phyloP scores from a whole-genome alignment of 2,329 filamentous ascomycete genomes.

The Macrophomina pseudophaseolina region DNA sequence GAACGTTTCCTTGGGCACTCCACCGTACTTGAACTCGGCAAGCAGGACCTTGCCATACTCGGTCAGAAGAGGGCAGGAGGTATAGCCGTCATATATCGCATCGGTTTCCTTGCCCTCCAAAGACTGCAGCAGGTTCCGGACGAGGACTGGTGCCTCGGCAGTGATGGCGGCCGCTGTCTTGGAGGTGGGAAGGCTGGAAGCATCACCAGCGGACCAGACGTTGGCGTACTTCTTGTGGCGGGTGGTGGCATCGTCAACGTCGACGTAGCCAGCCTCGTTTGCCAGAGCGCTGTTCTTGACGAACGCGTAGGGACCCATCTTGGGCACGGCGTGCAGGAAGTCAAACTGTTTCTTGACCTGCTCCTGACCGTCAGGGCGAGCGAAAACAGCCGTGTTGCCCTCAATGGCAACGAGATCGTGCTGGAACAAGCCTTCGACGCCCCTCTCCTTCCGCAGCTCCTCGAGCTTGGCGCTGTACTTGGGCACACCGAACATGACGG shows the following conservation, averaged over 20 bases:
- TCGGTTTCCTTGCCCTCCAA: conserved; percentile 36
- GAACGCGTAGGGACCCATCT: conserved; percentile 45
- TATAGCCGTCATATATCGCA: conserved; percentile 46
- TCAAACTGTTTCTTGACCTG: conserved; percentile 43
- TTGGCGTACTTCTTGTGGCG: conserved; percentile 46
- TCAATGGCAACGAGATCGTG: conserved; percentile 46
- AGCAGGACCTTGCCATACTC: conserved; percentile 67
- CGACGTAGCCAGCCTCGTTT: conserved; percentile 45
- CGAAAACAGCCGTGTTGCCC: conserved; percentile 45
- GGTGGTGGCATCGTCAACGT: conserved; percentile 42
- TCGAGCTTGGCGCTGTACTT: conserved; percentile 46
- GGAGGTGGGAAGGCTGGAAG: conserved; percentile 44
- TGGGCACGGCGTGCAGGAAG: conserved; percentile 45
- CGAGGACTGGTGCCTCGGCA: conserved; percentile 42
- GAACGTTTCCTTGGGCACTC: conserved; percentile 68
- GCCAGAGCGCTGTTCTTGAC: conserved; percentile 42
- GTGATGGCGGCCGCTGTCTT: conserved; percentile 49
- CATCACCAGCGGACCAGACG: conserved; percentile 47
- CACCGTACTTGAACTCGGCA: conserved; percentile 70
- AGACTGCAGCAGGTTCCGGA: conserved; percentile 40
- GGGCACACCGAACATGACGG: conserved; percentile 48
- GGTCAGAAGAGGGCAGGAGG: conserved; percentile 45
- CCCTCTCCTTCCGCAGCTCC: conserved; percentile 41
- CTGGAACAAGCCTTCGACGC: conserved; percentile 46
- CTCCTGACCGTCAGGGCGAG: conserved; percentile 33